Evolutionary conservation across 768 basidiomycete genomes (phyloP), one percentile per base, ranked within the genome.

Genomic region (Candolleomyces efflorescens): DNA sequence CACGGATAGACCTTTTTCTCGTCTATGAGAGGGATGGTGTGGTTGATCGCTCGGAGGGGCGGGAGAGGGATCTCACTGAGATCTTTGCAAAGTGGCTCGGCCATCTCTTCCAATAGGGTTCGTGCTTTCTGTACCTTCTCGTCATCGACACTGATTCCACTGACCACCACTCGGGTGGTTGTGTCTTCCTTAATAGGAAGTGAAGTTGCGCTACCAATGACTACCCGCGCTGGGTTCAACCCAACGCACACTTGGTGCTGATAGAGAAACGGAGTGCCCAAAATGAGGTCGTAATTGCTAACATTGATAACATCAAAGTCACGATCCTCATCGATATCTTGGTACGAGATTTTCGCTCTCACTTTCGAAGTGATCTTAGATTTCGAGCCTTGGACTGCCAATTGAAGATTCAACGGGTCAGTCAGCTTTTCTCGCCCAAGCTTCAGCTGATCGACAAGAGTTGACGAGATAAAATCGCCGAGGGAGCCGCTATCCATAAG

Each of bases 251-350:
- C 62, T 22, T 64, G 55, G 52, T 75, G 65, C 36, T 76, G 73
- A 48, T 54, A 75, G 2, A 78, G 26, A 55, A 72, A 79, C 0
- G 75, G 77, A 0, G 74, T 77, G 0, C 78, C 74, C 0, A 79
- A 59, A 1, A 78, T 75, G 0, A 76, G 0, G 37, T 80, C 73
- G 55, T 81, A 80, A 4, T 60, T 68, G 0, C 70, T 67, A 0
- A 81, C 5, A 48, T 81, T 81, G 1, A 71, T 69, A 0, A 81
- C 65, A 54, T 78, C 72, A 54, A 78, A 76, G 2, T 57, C 27
- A 1, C 67, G 59, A 0, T 57, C 37, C 18, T 71, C 67, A 9
- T 66, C 60, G 0, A 80, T 73, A 0, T 51, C 24, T 57, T 78
- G 72, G 59, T 78, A 80, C 9, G 62, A 36, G 4, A 79, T 37